These are phyloP conservation scores for Coemansia sp. DNA, from an alignment of 192 early-diverging fungal species.

Conservation along the genomic window DNA sequence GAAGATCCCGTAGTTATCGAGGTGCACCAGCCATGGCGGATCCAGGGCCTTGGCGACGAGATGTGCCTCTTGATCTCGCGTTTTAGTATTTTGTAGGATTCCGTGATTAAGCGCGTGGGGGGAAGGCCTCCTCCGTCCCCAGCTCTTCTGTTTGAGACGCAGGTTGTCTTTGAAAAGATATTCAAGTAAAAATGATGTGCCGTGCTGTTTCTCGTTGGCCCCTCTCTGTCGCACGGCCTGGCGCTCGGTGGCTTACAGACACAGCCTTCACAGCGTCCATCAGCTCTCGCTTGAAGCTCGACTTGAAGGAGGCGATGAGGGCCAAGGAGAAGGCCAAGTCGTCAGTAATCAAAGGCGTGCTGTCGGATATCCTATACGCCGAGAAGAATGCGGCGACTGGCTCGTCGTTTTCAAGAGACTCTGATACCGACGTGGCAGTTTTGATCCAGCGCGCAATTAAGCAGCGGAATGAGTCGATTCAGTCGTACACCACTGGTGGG, in stretches of 20 bases:
- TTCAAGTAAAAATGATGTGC: neutral
- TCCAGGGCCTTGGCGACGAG: conserved; percentile 17
- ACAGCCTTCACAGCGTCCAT: neutral
- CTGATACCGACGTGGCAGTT: conserved; percentile 60
- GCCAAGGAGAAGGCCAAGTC: conserved; percentile 63
- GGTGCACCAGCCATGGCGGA: conserved; percentile 31
- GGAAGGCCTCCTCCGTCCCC: neutral
- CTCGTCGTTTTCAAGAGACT: conserved; percentile 36
- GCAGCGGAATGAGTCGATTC: conserved; percentile 74
- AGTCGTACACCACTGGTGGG: conserved; percentile 62
- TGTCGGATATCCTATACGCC: conserved; percentile 76
- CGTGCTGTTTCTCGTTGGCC: neutral
- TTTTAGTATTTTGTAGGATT: conserved; percentile 13
- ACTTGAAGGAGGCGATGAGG: conserved; percentile 81
- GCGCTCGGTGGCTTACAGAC: neutral
- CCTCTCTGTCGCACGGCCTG: neutral
- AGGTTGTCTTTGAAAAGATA: neutral
- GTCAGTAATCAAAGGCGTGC: conserved; percentile 68
- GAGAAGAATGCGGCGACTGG: conserved; percentile 60
- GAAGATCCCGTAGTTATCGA: conserved; percentile 5
- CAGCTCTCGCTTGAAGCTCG: conserved; percentile 60
- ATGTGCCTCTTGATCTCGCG: conserved; percentile 32
- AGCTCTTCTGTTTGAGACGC: neutral
- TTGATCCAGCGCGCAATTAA: conserved; percentile 81
- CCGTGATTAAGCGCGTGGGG: neutral